Evolutionary conservation across 805 yeast genomes (phyloP).

Genomic region (Scheffersomyces spartinae): DNA sequence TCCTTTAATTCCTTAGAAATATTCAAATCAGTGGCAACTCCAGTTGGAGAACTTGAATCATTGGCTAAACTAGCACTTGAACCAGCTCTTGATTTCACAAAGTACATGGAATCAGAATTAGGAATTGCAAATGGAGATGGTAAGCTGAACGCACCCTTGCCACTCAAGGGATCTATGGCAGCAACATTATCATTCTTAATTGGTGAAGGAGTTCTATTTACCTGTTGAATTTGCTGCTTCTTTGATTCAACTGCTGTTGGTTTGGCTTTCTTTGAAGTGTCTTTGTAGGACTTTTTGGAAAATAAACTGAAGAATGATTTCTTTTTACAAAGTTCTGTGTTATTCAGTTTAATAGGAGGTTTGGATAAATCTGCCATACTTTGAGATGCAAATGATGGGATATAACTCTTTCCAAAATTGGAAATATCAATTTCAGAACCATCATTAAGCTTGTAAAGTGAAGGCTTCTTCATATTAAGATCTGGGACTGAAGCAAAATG

Average conservation of each 20-base stretch:
- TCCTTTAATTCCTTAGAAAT: slow-evolving; percentile 27
- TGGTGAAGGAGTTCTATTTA: neutral
- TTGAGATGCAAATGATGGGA: slow-evolving; percentile 20
- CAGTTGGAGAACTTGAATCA: no score
- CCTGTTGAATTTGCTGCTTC: slow-evolving; percentile 1
- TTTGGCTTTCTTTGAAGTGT: neutral
- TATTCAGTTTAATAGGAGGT: slow-evolving; percentile 3
- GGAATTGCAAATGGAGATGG: slow-evolving; percentile 36
- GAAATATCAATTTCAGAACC: slow-evolving; percentile 29
- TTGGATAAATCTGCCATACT: slow-evolving; percentile 6
- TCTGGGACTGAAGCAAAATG: no score
- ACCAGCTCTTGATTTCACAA: slow-evolving; percentile 19
- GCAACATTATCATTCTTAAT: neutral
- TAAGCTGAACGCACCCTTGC: slow-evolving; percentile 1
- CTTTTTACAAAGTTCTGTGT: no score
- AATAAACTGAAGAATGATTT: slow-evolving; percentile 2
- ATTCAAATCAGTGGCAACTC: no score
- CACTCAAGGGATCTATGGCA: neutral
- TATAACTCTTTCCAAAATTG: slow-evolving; percentile 27
- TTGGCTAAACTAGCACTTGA: slow-evolving; percentile 5
- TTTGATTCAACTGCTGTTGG: neutral
- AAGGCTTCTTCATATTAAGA: no score
- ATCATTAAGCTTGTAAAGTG: no score
- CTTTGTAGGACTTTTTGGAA: slow-evolving; percentile 1
- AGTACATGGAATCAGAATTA: slow-evolving; percentile 27